A percentile compares a stretch with the other conserved stretches of the same genome.
Conservation (phyloP, 805 yeast genomes). For the Candida qinlingensis region DNA sequence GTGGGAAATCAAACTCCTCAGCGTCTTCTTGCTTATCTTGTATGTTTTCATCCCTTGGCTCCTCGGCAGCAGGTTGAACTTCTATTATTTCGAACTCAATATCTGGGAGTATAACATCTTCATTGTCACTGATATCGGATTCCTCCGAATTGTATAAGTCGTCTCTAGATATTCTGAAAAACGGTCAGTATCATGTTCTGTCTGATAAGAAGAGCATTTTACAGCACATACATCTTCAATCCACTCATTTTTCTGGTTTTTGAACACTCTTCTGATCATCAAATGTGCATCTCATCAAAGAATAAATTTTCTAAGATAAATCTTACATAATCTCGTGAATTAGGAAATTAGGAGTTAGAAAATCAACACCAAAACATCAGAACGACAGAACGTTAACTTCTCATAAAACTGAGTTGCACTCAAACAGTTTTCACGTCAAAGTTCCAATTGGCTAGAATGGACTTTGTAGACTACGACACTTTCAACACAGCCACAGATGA, state of each 20-base stretch:
- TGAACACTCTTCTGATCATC: too few relatives aligned
- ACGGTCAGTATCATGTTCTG: not conserved
- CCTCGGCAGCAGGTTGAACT: conserved; percentile 1
- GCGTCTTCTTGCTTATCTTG: not conserved
- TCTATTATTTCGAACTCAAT: conserved; percentile 24
- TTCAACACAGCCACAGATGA: conserved; percentile 5
- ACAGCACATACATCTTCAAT: conserved; percentile 5
- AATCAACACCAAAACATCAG: too few relatives aligned
- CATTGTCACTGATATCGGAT: conserved; percentile 5
- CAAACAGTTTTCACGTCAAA: too few relatives aligned
- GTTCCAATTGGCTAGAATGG: conserved; percentile 13
- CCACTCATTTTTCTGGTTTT: conserved; percentile 3
- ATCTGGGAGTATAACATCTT: conserved; percentile 18
- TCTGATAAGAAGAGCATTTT: too few relatives aligned
- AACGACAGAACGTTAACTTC: too few relatives aligned
- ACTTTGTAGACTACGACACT: conserved; percentile 24
- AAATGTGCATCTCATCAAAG: too few relatives aligned
- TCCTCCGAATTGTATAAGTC: conserved; percentile 17
- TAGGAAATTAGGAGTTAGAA: too few relatives aligned
- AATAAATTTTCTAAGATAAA: too few relatives aligned
- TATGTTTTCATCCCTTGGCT: not conserved
- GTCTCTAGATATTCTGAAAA: conserved; percentile 19
- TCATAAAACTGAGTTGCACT: too few relatives aligned
- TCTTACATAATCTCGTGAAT: too few relatives aligned
- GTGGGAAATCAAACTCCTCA: conserved; percentile 25